These are phyloP conservation scores for Acarospora socialis DNA, from an alignment of 2,329 filamentous ascomycete species.

Conservation along the genomic window DNA sequence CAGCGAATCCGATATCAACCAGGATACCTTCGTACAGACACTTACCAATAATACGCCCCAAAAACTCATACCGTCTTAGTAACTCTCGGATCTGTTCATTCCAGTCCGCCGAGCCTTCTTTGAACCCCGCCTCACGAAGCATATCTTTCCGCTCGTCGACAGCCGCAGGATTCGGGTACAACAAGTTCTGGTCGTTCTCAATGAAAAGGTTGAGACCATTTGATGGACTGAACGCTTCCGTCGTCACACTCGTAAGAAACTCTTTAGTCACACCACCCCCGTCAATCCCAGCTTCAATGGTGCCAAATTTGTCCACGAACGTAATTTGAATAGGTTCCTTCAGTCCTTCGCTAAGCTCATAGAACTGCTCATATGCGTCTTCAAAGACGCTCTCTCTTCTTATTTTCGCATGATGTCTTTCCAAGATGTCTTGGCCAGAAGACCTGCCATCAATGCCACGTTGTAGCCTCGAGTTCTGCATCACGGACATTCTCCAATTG, in stretches of 20 bases:
- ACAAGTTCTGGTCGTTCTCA: conserved; percentile 69
- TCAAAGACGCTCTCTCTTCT: conserved; percentile 65
- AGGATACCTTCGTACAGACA: conserved; percentile 96
- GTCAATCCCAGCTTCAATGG: conserved; percentile 83
- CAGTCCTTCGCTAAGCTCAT: conserved; percentile 60
- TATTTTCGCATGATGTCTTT: conserved; percentile 63
- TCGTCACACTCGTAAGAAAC: conserved; percentile 78
- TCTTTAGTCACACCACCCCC: conserved; percentile 96
- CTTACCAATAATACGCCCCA: conserved; percentile 86
- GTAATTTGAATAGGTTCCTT: conserved; percentile 96
- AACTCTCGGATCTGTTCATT: conserved; percentile 44
- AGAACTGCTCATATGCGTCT: conserved; percentile 77
- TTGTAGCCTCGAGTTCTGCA: conserved; percentile 27
- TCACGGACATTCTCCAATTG: conserved; percentile 52
- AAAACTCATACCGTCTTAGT: conserved; percentile 69
- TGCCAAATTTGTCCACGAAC: conserved; percentile 82
- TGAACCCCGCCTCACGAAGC: conserved; percentile 38
- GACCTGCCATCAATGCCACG: conserved; percentile 27
- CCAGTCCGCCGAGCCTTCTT: conserved; percentile 42
- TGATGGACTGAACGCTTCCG: conserved; percentile 60
- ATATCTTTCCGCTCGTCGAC: conserved; percentile 53
- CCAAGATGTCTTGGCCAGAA: conserved; percentile 26
- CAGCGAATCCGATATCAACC: conserved; percentile 81
- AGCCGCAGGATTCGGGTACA: conserved; percentile 75
- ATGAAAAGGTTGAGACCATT: conserved; percentile 53